Base-by-base conservation (phyloP, 202 grass and related monocot genomes). In the Schoenoplectus tabernaemontani region DNA sequence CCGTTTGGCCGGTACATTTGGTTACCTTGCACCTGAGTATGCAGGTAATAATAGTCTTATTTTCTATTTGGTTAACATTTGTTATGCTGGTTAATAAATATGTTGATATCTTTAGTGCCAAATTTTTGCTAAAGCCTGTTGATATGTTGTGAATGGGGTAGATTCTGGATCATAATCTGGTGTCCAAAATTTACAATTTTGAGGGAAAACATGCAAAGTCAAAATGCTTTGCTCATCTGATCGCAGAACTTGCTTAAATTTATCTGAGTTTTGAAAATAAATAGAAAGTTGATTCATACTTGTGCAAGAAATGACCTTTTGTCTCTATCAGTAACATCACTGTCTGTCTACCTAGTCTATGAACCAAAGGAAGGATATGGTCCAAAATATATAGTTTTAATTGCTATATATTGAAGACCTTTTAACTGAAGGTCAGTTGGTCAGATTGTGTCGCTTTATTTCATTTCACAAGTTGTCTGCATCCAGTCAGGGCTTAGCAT, bases 21-120 rank as follows among this genome's bases (percentile, higher is more conserved):
- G 94, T n/a, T 97, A 97, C 85, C 91, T 97, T 43, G 94, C 94
- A 28, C 94, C 94, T 1, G 94, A 97, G 57, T 97, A 97, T 86
- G 94, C 94, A 92, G 94, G 94, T 97, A 57, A 91, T 68, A 5
- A 84, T 90, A 59, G 66, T n/a, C 10, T 86, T 82, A 28, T 47
- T 66, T 61, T 58, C 0, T 82, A 67, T 90, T 76, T 34, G 8
- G 6, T 46, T 77, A 15, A 64, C 47, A 65, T 0, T 78, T 15
- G 78, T 59, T 64, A 76, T 77, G 57, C 71, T 9, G 39, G 12
- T 74, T 51, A 33, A 67, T 13, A 30, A 71, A 32, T 73, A 33
- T 71, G 69, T 17, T 51, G 10, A 26, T 43, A 23, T 46, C 39
- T 46, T 69, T 10, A 68, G 37, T 68, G 39, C 24, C 39, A 3